phyloP scores from a whole-genome alignment of 2,329 filamentous ascomycete species.

The Aureobasidium sp. region DNA sequence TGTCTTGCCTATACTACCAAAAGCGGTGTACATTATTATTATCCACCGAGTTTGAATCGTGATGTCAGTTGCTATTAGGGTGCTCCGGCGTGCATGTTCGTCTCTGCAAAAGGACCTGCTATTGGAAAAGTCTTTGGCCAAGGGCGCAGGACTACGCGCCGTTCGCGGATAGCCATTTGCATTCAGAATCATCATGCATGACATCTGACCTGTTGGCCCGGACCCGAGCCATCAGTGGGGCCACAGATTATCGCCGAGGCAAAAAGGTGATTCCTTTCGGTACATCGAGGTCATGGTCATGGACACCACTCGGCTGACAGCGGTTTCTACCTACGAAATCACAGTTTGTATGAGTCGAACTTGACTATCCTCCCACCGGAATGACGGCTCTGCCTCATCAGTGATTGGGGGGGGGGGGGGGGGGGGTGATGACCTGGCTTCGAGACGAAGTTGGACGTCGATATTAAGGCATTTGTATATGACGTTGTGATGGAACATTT shows the following conservation, averaged over 20 bases:
- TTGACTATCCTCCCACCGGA: neutral
- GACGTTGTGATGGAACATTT: neutral
- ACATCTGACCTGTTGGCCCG: neutral
- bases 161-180: neutral
- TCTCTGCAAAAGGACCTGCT: neutral
- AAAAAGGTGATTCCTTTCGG: neutral
- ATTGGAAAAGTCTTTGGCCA: neutral
- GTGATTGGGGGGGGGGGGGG: neutral
- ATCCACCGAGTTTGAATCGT: neutral
- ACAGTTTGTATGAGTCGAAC: neutral
- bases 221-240: constrained; percentile 2
- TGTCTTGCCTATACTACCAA: neutral
- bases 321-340: neutral
- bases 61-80: neutral
- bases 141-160: neutral
- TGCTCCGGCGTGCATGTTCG: neutral
- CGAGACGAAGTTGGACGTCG: neutral
- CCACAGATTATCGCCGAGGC: neutral
- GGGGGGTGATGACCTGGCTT: neutral
- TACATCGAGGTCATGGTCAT: neutral
- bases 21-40: neutral
- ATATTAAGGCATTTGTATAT: neutral
- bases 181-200: neutral
- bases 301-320: neutral
- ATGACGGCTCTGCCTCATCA: neutral